Evolutionary conservation across 345 rosid genomes (phyloP).

Genomic region (Pugionium cornutum): DNA sequence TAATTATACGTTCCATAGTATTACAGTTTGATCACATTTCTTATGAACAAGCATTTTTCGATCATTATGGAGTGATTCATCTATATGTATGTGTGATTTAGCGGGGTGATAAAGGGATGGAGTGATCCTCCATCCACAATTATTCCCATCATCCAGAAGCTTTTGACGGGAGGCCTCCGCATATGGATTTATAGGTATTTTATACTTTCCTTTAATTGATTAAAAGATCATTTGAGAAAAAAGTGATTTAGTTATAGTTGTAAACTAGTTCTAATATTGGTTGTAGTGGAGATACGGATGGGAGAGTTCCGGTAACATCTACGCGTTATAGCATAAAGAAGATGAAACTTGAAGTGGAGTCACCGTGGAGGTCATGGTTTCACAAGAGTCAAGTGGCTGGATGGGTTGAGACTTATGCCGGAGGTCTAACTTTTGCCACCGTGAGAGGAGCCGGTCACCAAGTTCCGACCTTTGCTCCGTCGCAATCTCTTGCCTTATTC

Average conservation of each 20-base stretch:
- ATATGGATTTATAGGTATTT: slow-evolving; percentile 77
- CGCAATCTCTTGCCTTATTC: slow-evolving; percentile 61
- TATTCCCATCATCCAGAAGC: slow-evolving; percentile 62
- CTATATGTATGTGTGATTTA: slow-evolving; percentile 19
- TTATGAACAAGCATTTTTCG: neutral
- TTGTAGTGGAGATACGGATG: slow-evolving; percentile 80
- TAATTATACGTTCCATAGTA: no score
- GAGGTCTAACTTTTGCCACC: slow-evolving; percentile 60
- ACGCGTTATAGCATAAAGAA: slow-evolving; percentile 68
- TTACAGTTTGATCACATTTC: neutral
- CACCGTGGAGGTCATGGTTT: slow-evolving; percentile 80
- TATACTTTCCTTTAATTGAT: neutral
- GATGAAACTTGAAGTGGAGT: slow-evolving; percentile 45
- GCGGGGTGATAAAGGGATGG: slow-evolving; percentile 48
- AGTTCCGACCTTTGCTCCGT: slow-evolving; percentile 59
- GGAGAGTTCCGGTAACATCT: slow-evolving; percentile 80
- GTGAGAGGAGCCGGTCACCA: slow-evolving; percentile 77
- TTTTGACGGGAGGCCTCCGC: slow-evolving; percentile 55
- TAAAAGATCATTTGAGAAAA: no score
- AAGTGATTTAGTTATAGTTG: neutral
- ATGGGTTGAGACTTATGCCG: slow-evolving; percentile 63
- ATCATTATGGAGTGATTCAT: no score
- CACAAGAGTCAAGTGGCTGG: slow-evolving; percentile 69
- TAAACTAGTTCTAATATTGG: neutral
- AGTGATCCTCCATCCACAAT: slow-evolving; percentile 51